Evolutionary conservation across 169 alveolate species (phyloP).

Genomic region (Toxoplasma gondii): DNA sequence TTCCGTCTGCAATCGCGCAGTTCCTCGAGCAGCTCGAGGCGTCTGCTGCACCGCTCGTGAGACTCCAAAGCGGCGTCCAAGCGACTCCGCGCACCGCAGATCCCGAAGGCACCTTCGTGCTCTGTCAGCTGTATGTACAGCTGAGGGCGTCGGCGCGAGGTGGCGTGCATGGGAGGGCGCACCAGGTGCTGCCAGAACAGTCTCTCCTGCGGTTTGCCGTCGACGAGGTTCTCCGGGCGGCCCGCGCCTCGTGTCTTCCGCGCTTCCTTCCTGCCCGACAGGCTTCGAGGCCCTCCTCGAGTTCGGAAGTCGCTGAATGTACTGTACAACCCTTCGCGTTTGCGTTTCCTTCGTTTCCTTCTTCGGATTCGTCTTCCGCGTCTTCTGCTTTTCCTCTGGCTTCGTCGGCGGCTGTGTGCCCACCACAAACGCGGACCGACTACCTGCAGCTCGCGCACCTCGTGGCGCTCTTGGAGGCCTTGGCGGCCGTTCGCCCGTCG

Average conservation of each 20-base stretch:
- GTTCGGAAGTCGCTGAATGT: no score
- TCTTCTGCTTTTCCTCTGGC: neutral
- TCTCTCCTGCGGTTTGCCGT: neutral
- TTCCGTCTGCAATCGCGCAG: no score
- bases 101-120: constrained; percentile 1
- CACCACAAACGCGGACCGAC: neutral
- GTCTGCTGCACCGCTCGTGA: no score
- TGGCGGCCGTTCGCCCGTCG: neutral
- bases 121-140: constrained; percentile 10
- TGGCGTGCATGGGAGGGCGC: neutral
- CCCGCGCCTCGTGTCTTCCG: neutral
- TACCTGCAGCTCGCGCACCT: constrained; percentile 12
- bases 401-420: neutral
- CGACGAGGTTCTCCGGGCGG: neutral
- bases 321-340: no score
- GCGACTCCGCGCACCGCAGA: neutral
- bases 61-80: no score
- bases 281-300: neutral
- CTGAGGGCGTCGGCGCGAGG: neutral
- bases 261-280: neutral
- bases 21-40: no score
- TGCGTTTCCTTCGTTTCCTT: no score
- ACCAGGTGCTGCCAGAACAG: neutral
- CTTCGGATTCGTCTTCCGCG: neutral
- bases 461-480: neutral